Percentiles rank a stretch among this genome's conserved stretches.
phyloP scores from a whole-genome alignment of 1,139 yeast genomes.

The Pichia sp. region DNA sequence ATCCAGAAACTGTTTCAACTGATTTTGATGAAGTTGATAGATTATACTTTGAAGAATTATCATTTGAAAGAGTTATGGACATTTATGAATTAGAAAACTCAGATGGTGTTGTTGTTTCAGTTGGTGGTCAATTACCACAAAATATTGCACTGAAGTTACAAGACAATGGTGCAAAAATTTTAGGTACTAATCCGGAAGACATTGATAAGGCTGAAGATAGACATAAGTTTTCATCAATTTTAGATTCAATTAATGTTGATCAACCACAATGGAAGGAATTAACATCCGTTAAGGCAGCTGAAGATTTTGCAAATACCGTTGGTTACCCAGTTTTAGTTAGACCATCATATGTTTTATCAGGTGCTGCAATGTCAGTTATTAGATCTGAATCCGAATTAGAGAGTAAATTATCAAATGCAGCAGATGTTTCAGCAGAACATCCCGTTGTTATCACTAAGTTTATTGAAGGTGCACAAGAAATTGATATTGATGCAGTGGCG shows the following conservation, averaged over 20 bases:
- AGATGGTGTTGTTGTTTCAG: constrained; percentile 88
- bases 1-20: constrained; percentile 97
- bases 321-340: constrained; percentile 95
- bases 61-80: constrained; percentile 94
- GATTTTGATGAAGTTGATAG: constrained; percentile 98
- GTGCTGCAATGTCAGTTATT: constrained; percentile 98
- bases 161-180: constrained; percentile 75
- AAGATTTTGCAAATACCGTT: constrained; percentile 74
- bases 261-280: constrained; percentile 98
- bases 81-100: constrained; percentile 90
- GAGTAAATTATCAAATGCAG: constrained; percentile 73
- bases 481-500: constrained; percentile 96
- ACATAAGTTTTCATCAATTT: constrained; percentile 91
- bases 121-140: constrained; percentile 97
- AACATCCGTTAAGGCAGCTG: constrained; percentile 80
- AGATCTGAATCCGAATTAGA: constrained; percentile 72
- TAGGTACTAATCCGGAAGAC: constrained; percentile 92
- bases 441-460: constrained; percentile 97
- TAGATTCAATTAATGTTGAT: constrained; percentile 86
- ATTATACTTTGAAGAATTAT: constrained; percentile 89
- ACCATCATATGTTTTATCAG: constrained; percentile 94
- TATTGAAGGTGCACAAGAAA: constrained; percentile 92
- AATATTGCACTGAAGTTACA: constrained; percentile 86
- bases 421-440: constrained; percentile 89
- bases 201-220: constrained; percentile 98